phyloP scores from a whole-genome alignment of 2,329 filamentous ascomycete species.

The Kalmusia sp. region DNA sequence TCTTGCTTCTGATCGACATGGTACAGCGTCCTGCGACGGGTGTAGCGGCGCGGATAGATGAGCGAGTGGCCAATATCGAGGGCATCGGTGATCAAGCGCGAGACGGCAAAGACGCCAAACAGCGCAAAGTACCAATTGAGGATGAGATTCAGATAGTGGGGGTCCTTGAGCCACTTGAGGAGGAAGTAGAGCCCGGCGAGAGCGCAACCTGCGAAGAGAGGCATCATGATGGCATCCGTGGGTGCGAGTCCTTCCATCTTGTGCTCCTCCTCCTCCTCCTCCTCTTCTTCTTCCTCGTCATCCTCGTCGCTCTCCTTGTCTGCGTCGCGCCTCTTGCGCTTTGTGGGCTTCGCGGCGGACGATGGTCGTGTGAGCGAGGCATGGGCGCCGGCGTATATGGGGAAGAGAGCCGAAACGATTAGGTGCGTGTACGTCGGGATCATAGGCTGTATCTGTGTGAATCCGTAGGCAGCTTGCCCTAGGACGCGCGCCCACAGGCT shows the following conservation, averaged over 20 bases:
- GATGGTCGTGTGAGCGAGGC: slow-evolving; percentile 84
- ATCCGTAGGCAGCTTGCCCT: slow-evolving; percentile 51
- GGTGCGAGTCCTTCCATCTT: slow-evolving; percentile 74
- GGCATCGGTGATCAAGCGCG: slow-evolving; percentile 75
- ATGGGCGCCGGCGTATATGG: slow-evolving; percentile 85
- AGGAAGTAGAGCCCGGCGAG: slow-evolving; percentile 83
- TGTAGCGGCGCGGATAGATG: slow-evolving; percentile 77
- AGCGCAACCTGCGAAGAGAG: slow-evolving; percentile 74
- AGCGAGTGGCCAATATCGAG: slow-evolving; percentile 70
- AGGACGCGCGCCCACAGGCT: slow-evolving; percentile 36
- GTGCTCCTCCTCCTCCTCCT: slow-evolving; percentile 59
- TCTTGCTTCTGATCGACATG: slow-evolving; percentile 47
- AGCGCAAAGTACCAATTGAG: slow-evolving; percentile 83
- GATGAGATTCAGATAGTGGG: slow-evolving; percentile 80
- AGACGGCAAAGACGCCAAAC: slow-evolving; percentile 79
- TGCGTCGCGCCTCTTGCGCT: slow-evolving; percentile 53
- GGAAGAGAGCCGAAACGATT: slow-evolving; percentile 74
- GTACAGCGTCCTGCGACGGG: slow-evolving; percentile 58
- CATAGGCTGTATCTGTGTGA: slow-evolving; percentile 47
- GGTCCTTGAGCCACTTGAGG: slow-evolving; percentile 87
- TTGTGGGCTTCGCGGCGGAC: slow-evolving; percentile 72
- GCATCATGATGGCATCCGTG: slow-evolving; percentile 84
- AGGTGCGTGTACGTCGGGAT: slow-evolving; percentile 68
- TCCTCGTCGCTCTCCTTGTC: slow-evolving; percentile 39
- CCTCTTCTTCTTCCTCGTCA: slow-evolving; percentile 59